Conservation (phyloP, 192 early-diverging fungal genomes). For the Allomyces macrogynus region DNA sequence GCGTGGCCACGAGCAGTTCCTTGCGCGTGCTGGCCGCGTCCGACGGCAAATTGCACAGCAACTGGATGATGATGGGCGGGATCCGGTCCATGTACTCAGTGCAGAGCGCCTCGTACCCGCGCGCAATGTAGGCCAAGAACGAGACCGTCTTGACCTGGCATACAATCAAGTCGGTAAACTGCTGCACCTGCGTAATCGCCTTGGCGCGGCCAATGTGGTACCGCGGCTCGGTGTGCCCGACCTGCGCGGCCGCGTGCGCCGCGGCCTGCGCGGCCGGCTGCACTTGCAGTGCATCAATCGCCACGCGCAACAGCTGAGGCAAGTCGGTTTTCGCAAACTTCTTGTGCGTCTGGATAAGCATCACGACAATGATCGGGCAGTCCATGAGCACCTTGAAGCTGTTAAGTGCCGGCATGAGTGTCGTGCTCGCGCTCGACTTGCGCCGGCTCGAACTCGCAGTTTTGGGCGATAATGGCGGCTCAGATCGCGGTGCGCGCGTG, state of each 20-base stretch:
- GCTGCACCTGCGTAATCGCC: not conserved
- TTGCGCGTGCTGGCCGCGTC: conserved; percentile 84
- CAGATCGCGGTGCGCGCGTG: conserved; percentile 23
- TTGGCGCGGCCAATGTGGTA: not conserved
- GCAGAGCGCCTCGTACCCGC: conserved; percentile 48
- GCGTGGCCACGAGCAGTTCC: conserved; percentile 83
- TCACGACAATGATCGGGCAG: conserved; percentile 92
- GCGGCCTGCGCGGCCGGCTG: conserved; percentile 22
- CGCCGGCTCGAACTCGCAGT: conserved; percentile 29
- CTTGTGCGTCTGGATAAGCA: conserved; percentile 79
- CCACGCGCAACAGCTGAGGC: conserved; percentile 65
- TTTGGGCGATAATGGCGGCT: conserved; percentile 49
- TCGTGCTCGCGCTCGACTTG: conserved; percentile 33
- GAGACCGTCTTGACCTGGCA: conserved; percentile 55
- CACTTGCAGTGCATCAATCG: conserved; percentile 45
- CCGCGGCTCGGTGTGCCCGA: not conserved
- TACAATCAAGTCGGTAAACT: conserved; percentile 1
- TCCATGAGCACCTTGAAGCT: conserved; percentile 98
- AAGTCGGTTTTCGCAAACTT: conserved; percentile 62
- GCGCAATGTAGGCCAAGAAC: conserved; percentile 85
- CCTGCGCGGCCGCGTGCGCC: conserved; percentile 20
- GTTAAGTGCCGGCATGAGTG: conserved; percentile 49
- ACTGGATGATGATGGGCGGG: conserved; percentile 65
- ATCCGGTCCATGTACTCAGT: conserved; percentile 58
- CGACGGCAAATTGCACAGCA: conserved; percentile 82